A percentile compares a stretch with the other conserved stretches of the same genome.
These are phyloP conservation scores for Pelagomonas calceolata DNA, from an alignment of 108 stramenopile genomes.

Conservation along the genomic window DNA sequence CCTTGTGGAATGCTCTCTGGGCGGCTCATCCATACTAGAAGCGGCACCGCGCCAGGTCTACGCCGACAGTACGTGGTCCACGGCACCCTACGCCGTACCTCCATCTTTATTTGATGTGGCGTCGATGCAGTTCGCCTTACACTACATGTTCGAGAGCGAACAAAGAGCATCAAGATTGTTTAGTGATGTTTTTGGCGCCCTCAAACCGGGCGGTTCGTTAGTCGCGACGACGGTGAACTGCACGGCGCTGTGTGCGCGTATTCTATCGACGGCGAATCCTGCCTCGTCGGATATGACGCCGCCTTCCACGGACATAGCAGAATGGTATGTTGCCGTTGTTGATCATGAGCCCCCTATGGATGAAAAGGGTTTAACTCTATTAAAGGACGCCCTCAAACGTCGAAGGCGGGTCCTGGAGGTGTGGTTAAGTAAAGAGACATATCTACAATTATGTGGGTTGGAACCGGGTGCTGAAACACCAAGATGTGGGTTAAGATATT, in stretches of 20 bases:
- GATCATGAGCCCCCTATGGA: no score
- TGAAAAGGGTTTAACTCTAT: no score
- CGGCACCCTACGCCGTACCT: not conserved
- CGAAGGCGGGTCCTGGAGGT: not conserved
- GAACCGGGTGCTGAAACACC: no score
- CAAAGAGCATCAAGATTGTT: slow-evolving; percentile 75
- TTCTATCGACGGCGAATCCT: no score
- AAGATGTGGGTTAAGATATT: not conserved
- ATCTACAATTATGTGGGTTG: no score
- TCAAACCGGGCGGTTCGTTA: slow-evolving; percentile 77
- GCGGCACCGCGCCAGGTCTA: no score
- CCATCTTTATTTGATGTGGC: slow-evolving; percentile 81
- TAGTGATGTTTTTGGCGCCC: slow-evolving; percentile 64
- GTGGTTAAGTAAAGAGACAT: not conserved
- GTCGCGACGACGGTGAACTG: slow-evolving; percentile 94
- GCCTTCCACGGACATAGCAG: no score
- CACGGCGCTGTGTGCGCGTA: slow-evolving; percentile 54
- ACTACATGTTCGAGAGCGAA: slow-evolving; percentile 89
- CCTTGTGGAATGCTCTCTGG: slow-evolving; percentile 75
- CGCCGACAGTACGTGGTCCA: not conserved
- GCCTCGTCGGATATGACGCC: no score
- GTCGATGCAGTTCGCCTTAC: slow-evolving; percentile 94
- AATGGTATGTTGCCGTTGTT: no score
- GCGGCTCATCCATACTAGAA: slow-evolving; percentile 7
- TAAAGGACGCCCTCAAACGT: no score